These are phyloP conservation scores for Schizophyllum amplum DNA, from an alignment of 1,284 basidiomycete genomes.

Conservation along the genomic window DNA sequence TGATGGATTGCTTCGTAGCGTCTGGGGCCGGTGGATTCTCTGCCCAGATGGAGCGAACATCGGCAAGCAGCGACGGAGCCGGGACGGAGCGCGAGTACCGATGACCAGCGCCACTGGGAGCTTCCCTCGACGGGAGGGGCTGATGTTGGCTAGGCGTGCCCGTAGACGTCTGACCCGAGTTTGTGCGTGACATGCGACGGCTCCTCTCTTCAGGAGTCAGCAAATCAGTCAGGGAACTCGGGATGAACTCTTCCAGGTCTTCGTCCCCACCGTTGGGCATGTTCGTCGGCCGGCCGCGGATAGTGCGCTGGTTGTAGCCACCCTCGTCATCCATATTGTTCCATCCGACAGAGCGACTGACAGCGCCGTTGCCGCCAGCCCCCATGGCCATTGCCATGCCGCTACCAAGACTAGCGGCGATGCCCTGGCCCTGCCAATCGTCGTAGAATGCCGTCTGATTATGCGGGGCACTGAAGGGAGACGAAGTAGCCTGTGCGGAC, in stretches of 20 bases:
- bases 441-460: slow-evolving; percentile 42
- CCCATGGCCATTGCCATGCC: slow-evolving; percentile 27
- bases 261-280: slow-evolving; percentile 54
- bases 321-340: slow-evolving; percentile 16
- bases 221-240: slow-evolving; percentile 79
- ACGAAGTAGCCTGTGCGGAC: slow-evolving; percentile 38
- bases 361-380: slow-evolving; percentile 17
- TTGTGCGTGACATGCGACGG: slow-evolving; percentile 68
- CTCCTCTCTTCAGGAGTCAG: slow-evolving; percentile 78
- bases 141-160: slow-evolving; percentile 8
- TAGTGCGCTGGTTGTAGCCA: slow-evolving; percentile 14
- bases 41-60: slow-evolving; percentile 66
- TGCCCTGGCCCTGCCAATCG: slow-evolving; percentile 20
- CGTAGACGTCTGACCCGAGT: slow-evolving; percentile 33
- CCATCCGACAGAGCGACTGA: slow-evolving; percentile 21
- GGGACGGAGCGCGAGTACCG: slow-evolving; percentile 74
- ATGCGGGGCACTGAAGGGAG: slow-evolving; percentile 66
- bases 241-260: slow-evolving; percentile 82
- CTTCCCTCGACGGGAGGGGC: slow-evolving; percentile 1
- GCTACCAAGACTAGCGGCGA: slow-evolving; percentile 34
- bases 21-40: neutral
- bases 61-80: slow-evolving; percentile 61
- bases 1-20: slow-evolving; percentile 12
- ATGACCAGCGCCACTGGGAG: slow-evolving; percentile 31
- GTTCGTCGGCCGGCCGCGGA: slow-evolving; percentile 20